Percentiles rank a stretch among this genome's conserved stretches.
Evolutionary conservation across 2,329 filamentous ascomycete species (phyloP).

Genomic region (Aspergillus intermedius): DNA sequence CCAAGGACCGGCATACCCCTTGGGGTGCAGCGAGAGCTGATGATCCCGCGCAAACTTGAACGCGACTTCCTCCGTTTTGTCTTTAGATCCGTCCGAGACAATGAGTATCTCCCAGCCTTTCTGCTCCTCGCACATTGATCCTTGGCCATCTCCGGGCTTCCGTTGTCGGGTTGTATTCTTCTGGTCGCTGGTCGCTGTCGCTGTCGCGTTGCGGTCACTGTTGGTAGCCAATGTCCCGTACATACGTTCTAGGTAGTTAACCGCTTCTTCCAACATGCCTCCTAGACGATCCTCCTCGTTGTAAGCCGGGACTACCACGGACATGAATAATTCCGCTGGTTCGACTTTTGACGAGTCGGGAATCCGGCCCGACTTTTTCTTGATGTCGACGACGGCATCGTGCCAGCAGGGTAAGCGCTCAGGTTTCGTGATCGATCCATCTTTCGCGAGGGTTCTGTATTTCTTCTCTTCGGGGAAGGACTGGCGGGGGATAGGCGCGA

Average conservation of each 20-base stretch:
- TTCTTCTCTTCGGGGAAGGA: conserved; percentile 73
- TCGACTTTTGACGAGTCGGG: conserved; percentile 52
- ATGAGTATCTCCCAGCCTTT: conserved; percentile 86
- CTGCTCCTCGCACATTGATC: conserved; percentile 26
- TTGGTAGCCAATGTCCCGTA: conserved; percentile 52
- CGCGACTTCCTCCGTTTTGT: conserved; percentile 72
- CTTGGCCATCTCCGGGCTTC: conserved; percentile 8
- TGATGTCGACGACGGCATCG: conserved; percentile 60
- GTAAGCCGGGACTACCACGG: conserved; percentile 88
- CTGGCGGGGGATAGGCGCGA: conserved; percentile 74
- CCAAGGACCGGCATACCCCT: conserved; percentile 47
- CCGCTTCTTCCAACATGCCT: conserved; percentile 83
- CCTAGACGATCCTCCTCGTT: conserved; percentile 82
- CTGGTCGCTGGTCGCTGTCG: conserved; percentile 12
- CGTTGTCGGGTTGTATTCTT: conserved; percentile 14
- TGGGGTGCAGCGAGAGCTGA: conserved; percentile 45
- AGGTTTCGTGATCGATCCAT: conserved; percentile 50
- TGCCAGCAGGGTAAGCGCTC: conserved; percentile 77
- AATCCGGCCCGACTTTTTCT: conserved; percentile 47
- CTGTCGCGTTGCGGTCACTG: conserved; percentile 29
- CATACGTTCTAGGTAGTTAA: conserved; percentile 71
- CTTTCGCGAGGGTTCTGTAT: conserved; percentile 67
- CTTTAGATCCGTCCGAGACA: conserved; percentile 81
- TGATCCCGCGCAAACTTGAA: conserved; percentile 72
- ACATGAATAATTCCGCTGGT: conserved; percentile 74